Evolutionary conservation across 2,329 filamentous ascomycete species (phyloP).

Genomic region (Ploettnerulaceae sp.): DNA sequence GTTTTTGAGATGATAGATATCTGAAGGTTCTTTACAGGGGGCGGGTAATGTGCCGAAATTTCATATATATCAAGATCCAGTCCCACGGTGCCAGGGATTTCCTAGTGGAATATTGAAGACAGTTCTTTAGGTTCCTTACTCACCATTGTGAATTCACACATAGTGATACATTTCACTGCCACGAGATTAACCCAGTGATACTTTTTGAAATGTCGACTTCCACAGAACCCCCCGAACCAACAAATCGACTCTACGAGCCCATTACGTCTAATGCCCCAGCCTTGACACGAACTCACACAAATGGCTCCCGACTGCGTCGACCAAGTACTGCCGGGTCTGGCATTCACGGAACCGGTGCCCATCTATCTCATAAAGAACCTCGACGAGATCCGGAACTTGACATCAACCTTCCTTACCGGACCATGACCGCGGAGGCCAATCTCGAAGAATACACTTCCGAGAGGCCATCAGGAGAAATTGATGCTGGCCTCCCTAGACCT

Average conservation of each 20-base stretch:
- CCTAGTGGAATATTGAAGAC: neutral
- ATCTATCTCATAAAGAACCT: conserved; percentile 26
- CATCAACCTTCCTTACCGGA: conserved; percentile 60
- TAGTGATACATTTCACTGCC: neutral
- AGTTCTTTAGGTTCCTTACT: neutral
- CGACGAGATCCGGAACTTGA: conserved; percentile 35
- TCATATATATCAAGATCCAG: conserved; percentile 10
- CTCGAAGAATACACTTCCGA: conserved; percentile 64
- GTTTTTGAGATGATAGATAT: conserved; percentile 11
- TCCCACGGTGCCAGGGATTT: conserved; percentile 1
- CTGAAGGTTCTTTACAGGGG: conserved; percentile 4
- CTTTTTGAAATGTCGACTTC: neutral
- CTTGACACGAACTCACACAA: conserved; percentile 13
- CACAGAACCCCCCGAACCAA: conserved; percentile 1
- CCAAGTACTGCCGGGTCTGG: conserved; percentile 13
- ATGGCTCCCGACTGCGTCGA: conserved; percentile 13
- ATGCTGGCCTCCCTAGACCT: conserved; percentile 17
- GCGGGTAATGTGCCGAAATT: conserved; percentile 3
- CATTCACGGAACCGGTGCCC: conserved; percentile 16
- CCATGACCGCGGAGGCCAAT: conserved; percentile 54
- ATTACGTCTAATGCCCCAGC: conserved; percentile 4
- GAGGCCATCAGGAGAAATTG: conserved; percentile 55
- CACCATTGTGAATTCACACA: neutral
- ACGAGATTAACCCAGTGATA: neutral
- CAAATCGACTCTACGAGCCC: conserved; percentile 6